Percentiles rank a stretch among this genome's conserved stretches.
phyloP scores from a whole-genome alignment of 23 red algal species.

The Gracilaria domingensis region DNA sequence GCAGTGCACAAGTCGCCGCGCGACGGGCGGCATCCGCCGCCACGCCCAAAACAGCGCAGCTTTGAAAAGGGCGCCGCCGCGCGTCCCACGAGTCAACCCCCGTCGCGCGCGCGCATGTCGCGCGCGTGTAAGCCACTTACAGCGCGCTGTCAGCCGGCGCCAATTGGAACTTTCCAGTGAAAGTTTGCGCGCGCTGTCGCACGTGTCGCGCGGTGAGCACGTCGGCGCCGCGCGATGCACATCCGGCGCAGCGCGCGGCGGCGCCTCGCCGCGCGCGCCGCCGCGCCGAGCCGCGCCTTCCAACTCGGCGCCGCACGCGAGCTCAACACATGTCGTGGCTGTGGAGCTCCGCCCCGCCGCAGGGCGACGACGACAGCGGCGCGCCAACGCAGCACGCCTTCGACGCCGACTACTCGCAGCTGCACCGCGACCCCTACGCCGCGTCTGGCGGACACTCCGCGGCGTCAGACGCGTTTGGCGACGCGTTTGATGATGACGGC shows the following conservation, averaged over 20 bases:
- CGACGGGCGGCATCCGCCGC: not conserved
- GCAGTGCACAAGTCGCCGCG: not conserved
- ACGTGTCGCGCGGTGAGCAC: not conserved
- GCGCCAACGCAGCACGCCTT: not conserved
- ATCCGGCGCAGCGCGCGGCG: too few species aligned
- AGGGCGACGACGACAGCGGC: not conserved
- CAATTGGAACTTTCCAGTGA: not conserved
- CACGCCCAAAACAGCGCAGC: not conserved
- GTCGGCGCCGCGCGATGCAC: too few species aligned
- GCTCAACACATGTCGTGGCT: constrained; percentile 12
- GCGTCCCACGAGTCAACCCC: not conserved
- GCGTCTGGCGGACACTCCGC: not conserved
- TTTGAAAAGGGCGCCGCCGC: not conserved
- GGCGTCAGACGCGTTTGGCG: not conserved
- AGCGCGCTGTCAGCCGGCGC: not conserved
- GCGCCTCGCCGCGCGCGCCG: not conserved
- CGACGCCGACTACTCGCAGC: constrained; percentile 1
- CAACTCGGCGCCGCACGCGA: not conserved
- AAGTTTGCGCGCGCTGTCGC: not conserved
- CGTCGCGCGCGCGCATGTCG: not conserved
- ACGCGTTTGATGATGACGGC: constrained; percentile 32
- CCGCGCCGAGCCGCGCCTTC: not conserved
- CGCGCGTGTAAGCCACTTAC: constrained; percentile 9
- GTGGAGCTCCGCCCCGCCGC: constrained; percentile 39
- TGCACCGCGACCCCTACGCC: constrained; percentile 8